phyloP scores from a whole-genome alignment of 2,329 filamentous ascomycete species.

The Xylariaceae sp. region DNA sequence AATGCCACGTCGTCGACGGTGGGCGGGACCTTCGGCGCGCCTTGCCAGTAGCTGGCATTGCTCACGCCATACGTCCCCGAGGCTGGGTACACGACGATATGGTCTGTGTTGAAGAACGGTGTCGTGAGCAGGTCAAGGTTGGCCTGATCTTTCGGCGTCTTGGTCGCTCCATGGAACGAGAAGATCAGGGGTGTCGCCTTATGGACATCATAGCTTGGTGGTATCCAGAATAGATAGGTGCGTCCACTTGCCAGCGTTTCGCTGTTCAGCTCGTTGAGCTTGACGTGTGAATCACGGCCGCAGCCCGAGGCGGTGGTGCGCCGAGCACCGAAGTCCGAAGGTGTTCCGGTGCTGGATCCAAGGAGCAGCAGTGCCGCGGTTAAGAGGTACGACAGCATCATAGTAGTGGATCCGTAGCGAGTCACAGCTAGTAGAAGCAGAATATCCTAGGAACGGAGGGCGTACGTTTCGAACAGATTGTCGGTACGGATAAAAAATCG shows the following conservation, averaged over 20 bases:
- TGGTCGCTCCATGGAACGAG: constrained; percentile 26
- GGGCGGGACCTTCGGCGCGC: constrained; percentile 26
- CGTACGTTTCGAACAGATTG: too few relatives aligned
- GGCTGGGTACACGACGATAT: constrained; percentile 30
- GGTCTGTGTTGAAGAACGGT: constrained; percentile 27
- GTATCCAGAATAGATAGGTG: constrained; percentile 28
- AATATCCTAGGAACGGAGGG: too few relatives aligned
- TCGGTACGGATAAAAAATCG: too few relatives aligned
- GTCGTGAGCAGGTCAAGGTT: constrained; percentile 29
- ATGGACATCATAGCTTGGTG: constrained; percentile 16
- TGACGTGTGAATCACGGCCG: not conserved
- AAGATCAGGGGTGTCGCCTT: constrained; percentile 25
- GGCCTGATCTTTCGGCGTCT: constrained; percentile 28
- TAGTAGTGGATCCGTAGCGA: too few relatives aligned
- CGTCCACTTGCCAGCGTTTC: constrained; percentile 16
- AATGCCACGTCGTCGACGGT: constrained; percentile 36
- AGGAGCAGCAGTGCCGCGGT: not conserved
- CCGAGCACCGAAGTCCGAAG: not conserved
- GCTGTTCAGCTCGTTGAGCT: constrained; percentile 11
- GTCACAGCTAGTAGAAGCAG: not conserved
- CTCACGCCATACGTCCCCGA: constrained; percentile 19
- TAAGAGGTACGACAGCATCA: constrained; percentile 1
- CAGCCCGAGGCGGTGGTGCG: constrained; percentile 6
- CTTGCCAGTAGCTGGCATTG: constrained; percentile 26
- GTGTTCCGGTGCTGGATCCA: too few relatives aligned